These are phyloP conservation scores for Talaromyces proteolyticus DNA, from an alignment of 495 filamentous ascomycete genomes.

Conservation along the genomic window DNA sequence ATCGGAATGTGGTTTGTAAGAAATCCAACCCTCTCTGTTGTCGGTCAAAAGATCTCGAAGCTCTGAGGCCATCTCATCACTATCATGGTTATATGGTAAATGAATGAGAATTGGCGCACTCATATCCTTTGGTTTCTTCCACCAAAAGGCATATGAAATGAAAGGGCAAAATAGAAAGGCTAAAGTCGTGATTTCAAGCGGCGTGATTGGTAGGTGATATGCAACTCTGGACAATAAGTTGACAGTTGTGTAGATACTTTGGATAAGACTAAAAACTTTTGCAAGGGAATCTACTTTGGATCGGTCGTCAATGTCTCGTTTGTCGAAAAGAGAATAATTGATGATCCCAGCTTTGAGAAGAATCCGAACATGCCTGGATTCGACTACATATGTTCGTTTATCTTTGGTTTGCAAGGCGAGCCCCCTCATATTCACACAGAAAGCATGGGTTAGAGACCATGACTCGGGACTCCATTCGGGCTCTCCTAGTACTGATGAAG, in stretches of 20 bases:
- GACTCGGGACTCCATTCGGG: neutral
- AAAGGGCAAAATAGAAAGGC: slow-evolving; percentile 1
- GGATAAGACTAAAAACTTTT: slow-evolving; percentile 10
- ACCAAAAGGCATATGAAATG: slow-evolving; percentile 5
- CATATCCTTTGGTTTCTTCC: slow-evolving; percentile 12
- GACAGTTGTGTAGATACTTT: slow-evolving; percentile 4
- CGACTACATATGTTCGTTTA: slow-evolving; percentile 6
- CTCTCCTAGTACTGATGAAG: no score
- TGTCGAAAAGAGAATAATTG: slow-evolving; percentile 2
- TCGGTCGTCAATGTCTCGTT: slow-evolving; percentile 9
- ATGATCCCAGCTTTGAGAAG: slow-evolving; percentile 7
- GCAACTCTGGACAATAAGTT: slow-evolving; percentile 9
- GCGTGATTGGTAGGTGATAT: slow-evolving; percentile 5
- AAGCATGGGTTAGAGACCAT: slow-evolving; percentile 4
- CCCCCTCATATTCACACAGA: slow-evolving; percentile 7
- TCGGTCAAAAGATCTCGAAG: neutral
- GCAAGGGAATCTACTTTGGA: slow-evolving; percentile 12
- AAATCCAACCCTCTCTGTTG: neutral
- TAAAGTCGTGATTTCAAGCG: neutral
- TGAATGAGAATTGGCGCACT: slow-evolving; percentile 6
- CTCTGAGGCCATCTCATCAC: neutral
- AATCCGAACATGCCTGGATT: slow-evolving; percentile 1
- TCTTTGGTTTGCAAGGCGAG: slow-evolving; percentile 8
- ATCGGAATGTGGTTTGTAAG: neutral
- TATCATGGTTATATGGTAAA: slow-evolving; percentile 2